Conservation (phyloP, 805 yeast genomes). For the Wickerhamomyces chambardii region DNA sequence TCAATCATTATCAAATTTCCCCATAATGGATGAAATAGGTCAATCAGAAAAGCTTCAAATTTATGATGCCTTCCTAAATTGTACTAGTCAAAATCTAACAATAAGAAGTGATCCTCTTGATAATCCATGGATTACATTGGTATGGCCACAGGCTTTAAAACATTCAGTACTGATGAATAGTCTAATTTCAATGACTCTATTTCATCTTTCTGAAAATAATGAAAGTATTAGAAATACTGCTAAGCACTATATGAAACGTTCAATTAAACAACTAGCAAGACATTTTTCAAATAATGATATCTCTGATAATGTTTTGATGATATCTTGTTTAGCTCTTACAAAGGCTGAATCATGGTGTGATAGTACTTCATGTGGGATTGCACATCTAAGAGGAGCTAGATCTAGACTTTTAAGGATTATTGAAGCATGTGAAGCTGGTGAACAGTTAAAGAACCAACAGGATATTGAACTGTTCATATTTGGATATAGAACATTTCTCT, state of each 20-base stretch:
- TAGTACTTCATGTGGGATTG: background rate
- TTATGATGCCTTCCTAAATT: background rate
- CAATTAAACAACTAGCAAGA: background rate
- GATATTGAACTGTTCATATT: background rate
- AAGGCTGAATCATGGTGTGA: background rate
- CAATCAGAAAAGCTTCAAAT: background rate
- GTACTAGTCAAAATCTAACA: background rate
- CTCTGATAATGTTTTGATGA: background rate
- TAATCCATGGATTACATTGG: background rate
- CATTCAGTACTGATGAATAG: background rate
- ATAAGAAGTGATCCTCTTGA: background rate
- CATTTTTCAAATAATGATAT: background rate
- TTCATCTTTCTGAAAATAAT: background rate
- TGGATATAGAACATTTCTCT: background rate
- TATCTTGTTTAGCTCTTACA: background rate
- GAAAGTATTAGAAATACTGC: background rate
- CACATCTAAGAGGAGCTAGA: background rate
- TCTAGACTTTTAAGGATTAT: background rate
- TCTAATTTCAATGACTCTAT: background rate
- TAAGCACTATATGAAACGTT: background rate
- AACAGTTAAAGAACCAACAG: background rate
- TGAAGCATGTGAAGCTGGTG: background rate
- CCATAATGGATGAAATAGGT: background rate
- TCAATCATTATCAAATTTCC: background rate
- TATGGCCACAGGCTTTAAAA: background rate